Percentiles rank a stretch among this genome's conserved stretches.
Conservation (phyloP, 2,329 filamentous ascomycete genomes). For the Sclerotinia minor region DNA sequence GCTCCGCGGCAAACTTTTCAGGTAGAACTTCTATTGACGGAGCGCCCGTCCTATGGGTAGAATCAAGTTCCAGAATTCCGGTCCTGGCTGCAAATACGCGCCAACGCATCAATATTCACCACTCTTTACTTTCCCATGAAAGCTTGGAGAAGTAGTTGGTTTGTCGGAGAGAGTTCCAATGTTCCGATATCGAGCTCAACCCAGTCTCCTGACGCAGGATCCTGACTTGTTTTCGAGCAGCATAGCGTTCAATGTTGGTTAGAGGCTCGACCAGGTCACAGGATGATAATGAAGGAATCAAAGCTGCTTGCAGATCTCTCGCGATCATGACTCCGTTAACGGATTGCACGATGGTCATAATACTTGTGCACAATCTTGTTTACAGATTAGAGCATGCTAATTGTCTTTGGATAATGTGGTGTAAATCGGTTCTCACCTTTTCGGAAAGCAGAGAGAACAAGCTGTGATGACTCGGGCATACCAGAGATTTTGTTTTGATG, state of each 20-base stretch:
- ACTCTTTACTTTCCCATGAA: conserved; percentile 57
- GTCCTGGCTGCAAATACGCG: conserved; percentile 65
- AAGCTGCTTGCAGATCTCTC: conserved; percentile 64
- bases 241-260: conserved; percentile 57
- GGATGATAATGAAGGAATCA: conserved; percentile 59
- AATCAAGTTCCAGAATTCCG: conserved; percentile 58
- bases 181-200: conserved; percentile 51
- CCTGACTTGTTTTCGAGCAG: conserved; percentile 57
- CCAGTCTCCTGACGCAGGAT: conserved; percentile 59
- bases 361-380: conserved; percentile 59
- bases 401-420: conserved; percentile 50
- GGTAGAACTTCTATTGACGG: too few relatives aligned
- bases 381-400: background rate
- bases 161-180: conserved; percentile 56
- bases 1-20: background rate
- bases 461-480: conserved; percentile 77
- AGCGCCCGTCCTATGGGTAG: conserved; percentile 31
- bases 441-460: conserved; percentile 77
- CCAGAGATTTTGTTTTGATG: conserved; percentile 75
- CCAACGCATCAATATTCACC: conserved; percentile 58
- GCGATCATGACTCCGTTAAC: conserved; percentile 68
- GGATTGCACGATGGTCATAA: conserved; percentile 65
- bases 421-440: conserved; percentile 72
- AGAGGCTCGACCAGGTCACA: conserved; percentile 54
- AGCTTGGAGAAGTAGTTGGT: conserved; percentile 60